Evolutionary conservation across 768 basidiomycete genomes (phyloP).

Genomic region (Astraeus odoratus): DNA sequence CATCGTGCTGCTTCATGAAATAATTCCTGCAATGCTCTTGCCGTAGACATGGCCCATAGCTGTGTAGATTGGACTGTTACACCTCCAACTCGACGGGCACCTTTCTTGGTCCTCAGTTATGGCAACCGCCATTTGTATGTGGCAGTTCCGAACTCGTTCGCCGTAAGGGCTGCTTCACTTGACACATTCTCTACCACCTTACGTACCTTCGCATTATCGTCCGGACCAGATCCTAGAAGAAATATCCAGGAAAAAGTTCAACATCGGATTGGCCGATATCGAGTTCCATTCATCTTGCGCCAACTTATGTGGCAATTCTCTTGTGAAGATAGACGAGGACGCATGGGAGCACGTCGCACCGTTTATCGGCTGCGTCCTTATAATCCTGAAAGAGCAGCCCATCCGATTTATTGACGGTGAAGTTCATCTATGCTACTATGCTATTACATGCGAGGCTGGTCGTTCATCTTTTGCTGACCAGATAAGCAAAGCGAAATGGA

Average conservation of each 20-base stretch:
- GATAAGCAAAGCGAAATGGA: too few relatives aligned
- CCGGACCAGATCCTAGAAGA: constrained; percentile 16
- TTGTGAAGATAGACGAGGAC: constrained; percentile 16
- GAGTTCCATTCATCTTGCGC: constrained; percentile 12
- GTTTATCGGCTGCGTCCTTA: constrained; percentile 17
- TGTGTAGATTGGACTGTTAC: constrained; percentile 18
- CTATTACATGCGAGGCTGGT: too few relatives aligned
- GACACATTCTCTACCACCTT: not conserved
- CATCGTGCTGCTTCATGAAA: too few relatives aligned
- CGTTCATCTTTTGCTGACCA: too few relatives aligned
- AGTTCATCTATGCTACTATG: not conserved
- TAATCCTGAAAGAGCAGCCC: not conserved
- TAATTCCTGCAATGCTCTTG: too few relatives aligned
- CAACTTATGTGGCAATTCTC: constrained; percentile 13
- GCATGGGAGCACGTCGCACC: constrained; percentile 14
- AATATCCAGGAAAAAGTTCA: constrained; percentile 13
- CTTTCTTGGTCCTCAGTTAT: constrained; percentile 15
- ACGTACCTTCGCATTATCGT: not conserved
- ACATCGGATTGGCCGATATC: constrained; percentile 11
- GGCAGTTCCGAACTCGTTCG: constrained; percentile 10
- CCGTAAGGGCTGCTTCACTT: constrained; percentile 1
- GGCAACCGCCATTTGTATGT: constrained; percentile 15
- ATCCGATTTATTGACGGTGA: not conserved
- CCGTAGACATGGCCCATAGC: constrained; percentile 24
- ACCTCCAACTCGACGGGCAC: constrained; percentile 15